Conservation (phyloP, 257 asterid genomes). For the Gynochthodes officinalis region DNA sequence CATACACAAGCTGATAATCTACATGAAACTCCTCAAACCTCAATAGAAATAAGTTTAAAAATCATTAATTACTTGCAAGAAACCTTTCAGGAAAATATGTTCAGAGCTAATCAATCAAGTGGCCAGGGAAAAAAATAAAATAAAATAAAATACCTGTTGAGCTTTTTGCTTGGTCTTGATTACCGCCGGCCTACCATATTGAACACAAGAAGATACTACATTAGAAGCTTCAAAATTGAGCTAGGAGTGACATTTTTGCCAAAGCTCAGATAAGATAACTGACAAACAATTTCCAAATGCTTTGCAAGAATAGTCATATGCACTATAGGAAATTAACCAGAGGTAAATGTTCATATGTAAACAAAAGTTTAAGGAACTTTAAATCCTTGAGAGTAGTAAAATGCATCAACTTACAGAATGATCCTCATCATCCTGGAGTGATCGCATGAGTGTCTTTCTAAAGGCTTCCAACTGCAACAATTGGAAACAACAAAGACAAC, state of each 20-base stretch:
- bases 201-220: not conserved
- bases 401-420: conserved; percentile 46
- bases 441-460: conserved; percentile 82
- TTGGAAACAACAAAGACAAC: conserved; percentile 17
- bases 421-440: conserved; percentile 84
- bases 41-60: not conserved
- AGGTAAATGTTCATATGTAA: not conserved
- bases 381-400: not conserved
- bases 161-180: conserved; percentile 27
- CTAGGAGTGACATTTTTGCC: not conserved
- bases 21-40: not conserved
- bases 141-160: no score
- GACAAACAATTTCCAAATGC: not conserved
- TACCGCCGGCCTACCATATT: conserved; percentile 44
- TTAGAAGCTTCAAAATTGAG: not conserved
- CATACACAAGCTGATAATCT: not conserved
- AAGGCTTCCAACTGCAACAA: conserved; percentile 73
- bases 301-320: conserved; percentile 9
- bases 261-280: not conserved
- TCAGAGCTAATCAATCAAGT: not conserved
- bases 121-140: conserved; percentile 23
- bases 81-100: not conserved
- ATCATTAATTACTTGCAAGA: not conserved
- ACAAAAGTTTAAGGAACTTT: not conserved
- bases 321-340: not conserved